Base-by-base conservation (phyloP, 208 protist genomes). In the Wallacemonas sp. region DNA sequence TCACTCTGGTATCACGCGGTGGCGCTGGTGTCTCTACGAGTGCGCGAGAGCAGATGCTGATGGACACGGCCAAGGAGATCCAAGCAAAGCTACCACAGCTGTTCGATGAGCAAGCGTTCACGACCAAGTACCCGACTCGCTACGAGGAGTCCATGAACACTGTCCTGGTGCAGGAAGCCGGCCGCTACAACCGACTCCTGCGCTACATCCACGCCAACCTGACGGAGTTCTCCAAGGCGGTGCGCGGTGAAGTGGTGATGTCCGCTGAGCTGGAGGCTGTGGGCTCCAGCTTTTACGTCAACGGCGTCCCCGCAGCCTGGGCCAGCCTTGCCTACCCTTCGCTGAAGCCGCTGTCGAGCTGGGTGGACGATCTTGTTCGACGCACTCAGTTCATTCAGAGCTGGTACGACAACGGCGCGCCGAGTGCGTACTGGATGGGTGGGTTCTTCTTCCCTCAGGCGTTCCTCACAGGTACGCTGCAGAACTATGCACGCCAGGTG, bases 381-480 rank as follows among this genome's bases (percentile, higher is more conserved):
- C 89, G 98, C 39, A 78, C 95, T 19, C 69, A 80, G 55, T 99
- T 99, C 61, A 81, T 98, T 27, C 77, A 85, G 62, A 66, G 58
- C 8, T 98, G 94, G 94, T 95, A 95, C 70, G 90, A 94, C 46
- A 41, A 79, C 36, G 96, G 86, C 15, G 64, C 77, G 5, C 97
- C 98, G 26, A 66, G 45, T 9, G 77, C 83, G 27, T 98, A 97
- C 71, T 98, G 96, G 95, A 94, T 99, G 32, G 96, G 95, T 15
- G 95, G 95, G 54, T 98, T 99, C 81, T 99, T 98, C 87, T 99
- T 99, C 81, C 96, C 98, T 13, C 97, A 98, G 76, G 92, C 94
- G 0, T 99, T 99, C 80, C 81, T 99, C 41, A 98, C 97, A 0
- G 97, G 95, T 38, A 96, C 88, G 19, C 77, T 98, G 71, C 97